Base-by-base conservation (phyloP, 768 basidiomycete species). In the Naematelia encephala region DNA sequence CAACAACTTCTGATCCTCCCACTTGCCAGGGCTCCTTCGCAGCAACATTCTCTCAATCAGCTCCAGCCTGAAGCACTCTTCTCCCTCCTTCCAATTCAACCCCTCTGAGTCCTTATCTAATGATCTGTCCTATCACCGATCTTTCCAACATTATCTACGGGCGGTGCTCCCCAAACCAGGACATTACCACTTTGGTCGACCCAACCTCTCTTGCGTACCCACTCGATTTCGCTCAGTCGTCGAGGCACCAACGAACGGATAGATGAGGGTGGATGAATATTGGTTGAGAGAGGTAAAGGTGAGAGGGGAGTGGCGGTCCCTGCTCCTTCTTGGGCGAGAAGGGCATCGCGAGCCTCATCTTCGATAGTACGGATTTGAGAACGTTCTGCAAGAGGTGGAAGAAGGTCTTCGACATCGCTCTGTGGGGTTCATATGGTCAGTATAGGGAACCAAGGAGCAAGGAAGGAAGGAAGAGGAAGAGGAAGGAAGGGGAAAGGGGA, bases 331-430 rank as follows among this genome's bases (percentile, higher is more conserved):
- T 52, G 43, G 43, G 54, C 30, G 14, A 51, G 44, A 25, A 42
- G 22, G 46, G 59, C 57, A 10, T 70, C 73, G 13, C 66, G 52
- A 23, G 58, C 60, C 62, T 78, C 78, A 29, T 80, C 79, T 63
- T 79, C 79, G 64, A 80, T 78, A 10, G 73, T 67, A 42, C 63
- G 57, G 47, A 76, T 62, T 43, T 56, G 63, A 13, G 56, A 48
- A 25, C 79, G 66, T 71, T 78, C 70, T 28, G 73, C 75, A 1
- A 74, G 63, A 28, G 80, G 82, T 26, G 75, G 75, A 4, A 77
- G 56, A 2, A 77, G 68, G 34, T 77, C 75, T 51, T 63, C 70
- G 0, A 77, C 70, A 46, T 77, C 75, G 58, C 54, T 55, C 43
- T 55, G 39, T 12, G 10, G 19, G 12, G 28, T n/a, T 21, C 16